Evolutionary conservation across 768 basidiomycete genomes (phyloP), one percentile per base, ranked within the genome.

Genomic region (Candolleomyces efflorescens): DNA sequence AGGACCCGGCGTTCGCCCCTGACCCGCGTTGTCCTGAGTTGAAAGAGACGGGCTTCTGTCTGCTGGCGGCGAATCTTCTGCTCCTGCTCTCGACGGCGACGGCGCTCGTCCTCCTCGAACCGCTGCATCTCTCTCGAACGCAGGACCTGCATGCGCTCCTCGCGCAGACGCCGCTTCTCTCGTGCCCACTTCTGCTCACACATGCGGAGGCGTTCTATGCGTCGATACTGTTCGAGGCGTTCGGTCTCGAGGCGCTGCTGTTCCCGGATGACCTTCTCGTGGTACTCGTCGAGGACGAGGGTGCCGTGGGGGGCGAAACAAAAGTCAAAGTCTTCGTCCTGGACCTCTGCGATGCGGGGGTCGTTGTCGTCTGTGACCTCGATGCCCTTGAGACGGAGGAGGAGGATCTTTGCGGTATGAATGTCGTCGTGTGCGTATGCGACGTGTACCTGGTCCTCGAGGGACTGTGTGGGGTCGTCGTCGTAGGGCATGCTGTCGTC

Each of bases 401-500:
- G 75, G 11, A 88, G 77, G 26, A 83, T 73, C 71, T 83, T 84
- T 46, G 86, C 86, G 59, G 82, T 78, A 58, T 82, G 84, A 56
- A 88, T 81, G 72, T 89, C 75, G 67, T 88, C 86, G 60, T 78
- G 73, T 0, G 85, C 84, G 63, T 87, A 87, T 6, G 87, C 87
- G 63, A 79, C 74, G 64, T 87, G 84, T 38, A 87, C 77, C 68
- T 82, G 83, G 74, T 87, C 86, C 51, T 81, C 78, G 59, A 87
- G 78, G 0, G 83, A 80, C 68, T 49, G 62, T 67, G 73, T 22
- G 73, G 72, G 11, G 68, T 72, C 78, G 65, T 79, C 79, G 65
- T 75, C 76, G 67, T 78, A 77, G 7, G 32, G 32, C 32, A 32
- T 32, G 32, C 32, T 32, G 32, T 32, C 32, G 65, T 78, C 73